phyloP scores from a whole-genome alignment of 192 early-diverging fungal genomes.

The Dispira parvispora region DNA sequence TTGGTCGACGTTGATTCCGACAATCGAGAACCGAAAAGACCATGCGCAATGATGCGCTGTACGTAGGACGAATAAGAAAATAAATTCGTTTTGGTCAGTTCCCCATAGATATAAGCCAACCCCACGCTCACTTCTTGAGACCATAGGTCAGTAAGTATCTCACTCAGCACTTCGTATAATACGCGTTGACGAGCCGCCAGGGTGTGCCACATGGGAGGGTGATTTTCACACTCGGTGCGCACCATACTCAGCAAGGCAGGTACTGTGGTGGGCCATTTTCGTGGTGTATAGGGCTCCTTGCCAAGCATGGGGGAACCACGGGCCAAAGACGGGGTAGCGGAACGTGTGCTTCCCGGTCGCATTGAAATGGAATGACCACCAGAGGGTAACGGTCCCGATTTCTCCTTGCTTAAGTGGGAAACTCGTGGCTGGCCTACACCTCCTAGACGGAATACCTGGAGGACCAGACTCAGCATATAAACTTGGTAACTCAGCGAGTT shows the following conservation, averaged over 20 bases:
- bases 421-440: too few species aligned
- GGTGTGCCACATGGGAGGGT: background rate
- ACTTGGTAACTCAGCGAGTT: too few species aligned
- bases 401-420: too few species aligned
- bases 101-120: slow-evolving; percentile 28
- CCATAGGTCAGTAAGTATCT: background rate
- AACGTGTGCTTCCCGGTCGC: too few species aligned
- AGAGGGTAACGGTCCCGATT: too few species aligned
- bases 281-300: too few species aligned
- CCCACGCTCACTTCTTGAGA: background rate
- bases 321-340: too few species aligned
- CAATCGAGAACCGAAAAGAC: slow-evolving; percentile 16
- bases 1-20: background rate
- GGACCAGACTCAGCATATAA: too few species aligned
- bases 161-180: background rate
- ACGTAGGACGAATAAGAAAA: slow-evolving; percentile 41
- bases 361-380: too few species aligned
- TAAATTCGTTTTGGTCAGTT: slow-evolving; percentile 31
- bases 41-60: slow-evolving; percentile 36
- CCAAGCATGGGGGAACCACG: too few species aligned
- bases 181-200: background rate
- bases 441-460: too few species aligned
- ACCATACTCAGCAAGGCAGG: background rate
- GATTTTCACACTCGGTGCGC: background rate
- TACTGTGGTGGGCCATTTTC: too few species aligned